A percentile compares a stretch with the other conserved stretches of the same genome.
phyloP scores from a whole-genome alignment of 371 early-diverging fungal species.

The Parasitella parasitica region DNA sequence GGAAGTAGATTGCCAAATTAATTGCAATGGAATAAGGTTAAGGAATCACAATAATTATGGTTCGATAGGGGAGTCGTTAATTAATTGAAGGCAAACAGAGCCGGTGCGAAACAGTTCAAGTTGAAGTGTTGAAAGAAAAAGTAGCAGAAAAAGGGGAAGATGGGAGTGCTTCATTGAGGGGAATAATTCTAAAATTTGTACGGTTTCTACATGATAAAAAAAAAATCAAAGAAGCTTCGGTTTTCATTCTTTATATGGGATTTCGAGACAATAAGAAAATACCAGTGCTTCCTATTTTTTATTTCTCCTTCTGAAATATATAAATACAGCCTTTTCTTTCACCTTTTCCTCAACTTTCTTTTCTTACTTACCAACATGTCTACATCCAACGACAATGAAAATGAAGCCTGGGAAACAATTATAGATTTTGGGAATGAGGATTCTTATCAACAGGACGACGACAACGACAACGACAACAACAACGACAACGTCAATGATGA shows the following conservation, averaged over 20 bases:
- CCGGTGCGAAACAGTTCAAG: neutral
- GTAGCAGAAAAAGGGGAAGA: neutral
- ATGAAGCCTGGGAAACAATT: neutral
- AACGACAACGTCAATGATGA: slow-evolving; percentile 5
- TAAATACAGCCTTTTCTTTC: neutral
- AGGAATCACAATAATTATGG: neutral
- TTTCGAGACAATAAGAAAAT: neutral
- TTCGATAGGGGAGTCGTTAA: neutral
- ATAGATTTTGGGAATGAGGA: neutral
- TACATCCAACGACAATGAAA: neutral
- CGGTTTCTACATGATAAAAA: neutral
- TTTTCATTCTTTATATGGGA: neutral
- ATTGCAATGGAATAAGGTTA: neutral
- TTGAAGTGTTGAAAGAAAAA: neutral
- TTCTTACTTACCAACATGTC: neutral
- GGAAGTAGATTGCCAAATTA: neutral
- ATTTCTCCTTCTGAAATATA: neutral
- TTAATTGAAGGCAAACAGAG: neutral
- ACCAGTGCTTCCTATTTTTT: neutral
- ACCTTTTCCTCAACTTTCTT: neutral
- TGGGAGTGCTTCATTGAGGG: neutral
- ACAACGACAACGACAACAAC: neutral
- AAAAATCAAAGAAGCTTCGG: neutral
- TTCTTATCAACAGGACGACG: neutral
- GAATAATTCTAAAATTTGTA: neutral